These are phyloP conservation scores for Penicillium janthinellum DNA, from an alignment of 2,329 filamentous ascomycete species.

Conservation along the genomic window DNA sequence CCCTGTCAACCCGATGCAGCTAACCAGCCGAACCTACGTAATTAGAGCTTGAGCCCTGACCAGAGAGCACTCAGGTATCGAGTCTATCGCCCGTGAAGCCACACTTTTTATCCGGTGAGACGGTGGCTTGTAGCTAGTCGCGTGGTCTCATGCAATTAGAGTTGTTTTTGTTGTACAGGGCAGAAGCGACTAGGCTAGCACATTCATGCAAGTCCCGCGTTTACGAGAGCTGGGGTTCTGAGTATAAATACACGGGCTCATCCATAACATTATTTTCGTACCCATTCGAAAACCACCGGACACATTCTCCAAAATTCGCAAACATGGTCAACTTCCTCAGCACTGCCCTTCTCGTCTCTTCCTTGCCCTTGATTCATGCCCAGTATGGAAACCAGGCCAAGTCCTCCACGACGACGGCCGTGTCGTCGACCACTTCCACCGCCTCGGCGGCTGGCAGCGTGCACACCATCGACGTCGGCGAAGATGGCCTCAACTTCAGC, in stretches of 20 bases:
- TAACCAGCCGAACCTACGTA: background rate
- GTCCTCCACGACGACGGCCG: slow-evolving; percentile 1
- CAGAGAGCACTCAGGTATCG: too few relatives aligned
- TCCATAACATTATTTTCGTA: background rate
- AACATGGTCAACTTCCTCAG: background rate
- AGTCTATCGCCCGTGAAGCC: background rate
- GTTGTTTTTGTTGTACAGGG: background rate
- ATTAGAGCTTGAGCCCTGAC: background rate
- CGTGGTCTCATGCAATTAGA: background rate
- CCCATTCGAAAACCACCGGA: background rate
- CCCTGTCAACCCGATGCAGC: background rate
- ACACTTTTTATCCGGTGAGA: background rate
- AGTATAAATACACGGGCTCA: background rate
- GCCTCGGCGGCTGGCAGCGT: slow-evolving; percentile 14
- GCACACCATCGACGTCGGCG: slow-evolving; percentile 48
- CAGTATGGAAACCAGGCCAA: background rate
- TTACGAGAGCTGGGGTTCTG: background rate
- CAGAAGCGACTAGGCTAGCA: background rate
- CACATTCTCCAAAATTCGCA: background rate
- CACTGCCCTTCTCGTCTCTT: background rate
- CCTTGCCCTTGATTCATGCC: background rate
- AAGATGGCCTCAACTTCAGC: slow-evolving; percentile 46
- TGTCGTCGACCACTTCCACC: slow-evolving; percentile 6
- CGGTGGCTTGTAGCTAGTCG: background rate
- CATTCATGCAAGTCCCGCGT: background rate